Evolutionary conservation across 1,139 yeast genomes (phyloP), one percentile per base, ranked within the genome.

Genomic region (Yamadazyma blattariae): DNA sequence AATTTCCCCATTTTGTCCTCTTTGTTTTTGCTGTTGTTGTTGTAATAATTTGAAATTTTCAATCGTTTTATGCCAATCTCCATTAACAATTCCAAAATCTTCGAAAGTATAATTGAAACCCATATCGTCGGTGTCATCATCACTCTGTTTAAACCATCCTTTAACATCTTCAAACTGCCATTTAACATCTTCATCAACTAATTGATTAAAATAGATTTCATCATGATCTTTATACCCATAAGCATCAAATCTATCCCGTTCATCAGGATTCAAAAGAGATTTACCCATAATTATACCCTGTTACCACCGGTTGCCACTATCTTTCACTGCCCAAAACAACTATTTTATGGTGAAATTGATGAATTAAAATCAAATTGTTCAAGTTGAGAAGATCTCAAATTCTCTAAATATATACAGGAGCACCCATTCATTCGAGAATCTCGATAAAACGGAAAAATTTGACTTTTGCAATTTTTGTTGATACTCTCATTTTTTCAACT

Each of bases 71-170:
- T 48, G 44, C 88, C 88, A 82, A 1, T 76, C 53, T 7, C 5
- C 24, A 17, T 52, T 47, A 31, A 52, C 41, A 12, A 57, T 41
- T 2, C 86, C 84, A 46, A 81, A 74, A 42, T 78, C 65, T 30
- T 67, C 61, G 16, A 44, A 47, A 7, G 69, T 51, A 39, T 76
- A 71, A 47, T 76, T 66, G 50, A 78, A 79, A 16, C 45, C 45
- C 49, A 61, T 49, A 34, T 75, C 82, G 45, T 77, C 73, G 0
- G 79, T 72, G 2, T 47, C 50, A 1, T 46, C 42, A 29, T 60
- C 61, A n/a, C 72, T 57, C 50, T 80, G 86, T 33, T 61, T 60
- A 61, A 80, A 79, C 40, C 71, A 65, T 1, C 80, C 83, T 0
- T 51, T 51, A 0, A 73, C 74, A 2, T 62, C 55, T 33, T 61